Evolutionary conservation across 176 grass and related monocot genomes (phyloP), one percentile per base, ranked within the genome.

Genomic region (Tillandsia fasciculata): DNA sequence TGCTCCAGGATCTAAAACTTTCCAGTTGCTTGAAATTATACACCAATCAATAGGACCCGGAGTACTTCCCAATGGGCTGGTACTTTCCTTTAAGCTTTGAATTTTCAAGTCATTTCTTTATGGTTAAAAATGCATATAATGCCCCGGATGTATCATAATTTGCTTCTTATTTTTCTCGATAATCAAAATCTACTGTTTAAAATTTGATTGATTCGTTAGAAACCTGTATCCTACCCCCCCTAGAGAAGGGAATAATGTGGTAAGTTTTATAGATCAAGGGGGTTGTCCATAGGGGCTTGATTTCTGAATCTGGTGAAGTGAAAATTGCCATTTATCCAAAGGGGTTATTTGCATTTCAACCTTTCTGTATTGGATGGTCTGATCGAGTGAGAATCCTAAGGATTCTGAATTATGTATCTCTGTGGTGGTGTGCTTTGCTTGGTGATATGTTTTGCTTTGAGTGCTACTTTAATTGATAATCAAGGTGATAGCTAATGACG

Each of bases 21-120:
- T 97, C 65, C 93, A 97, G 79, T 85, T 97, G 74, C 93, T 97
- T 82, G 93, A 97, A 83, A 97, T 92, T 78, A 92, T 97, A 70
- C 94, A 92, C 69, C 84, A 89, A 69, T 87, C 79, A 79, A 83
- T 70, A 26, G 80, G 87, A 63, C 79, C 84, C 74, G 89, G 94
- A 78, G 14, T 85, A 70, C 89, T 97, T 74, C 94, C 94, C 65
- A 81, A 81, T 68, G 94, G 89, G 49, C 75, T 90, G 86, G 89
- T 92, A 63, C 29, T 69, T 83, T 74, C 78, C 20, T 42, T 8
- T 15, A 77, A 15, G 26, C 66, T 74, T 27, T 50, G 14, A 17
- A 18, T 59, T 63, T 66, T 10, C 48, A 54, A 9, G 52, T 70
- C 15, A 5, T 56, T 56, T 56, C 52, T 56, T 56, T 56, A 13